phyloP scores from a whole-genome alignment of 176 grass and related monocot species.

The Calamus simplicifolius region DNA sequence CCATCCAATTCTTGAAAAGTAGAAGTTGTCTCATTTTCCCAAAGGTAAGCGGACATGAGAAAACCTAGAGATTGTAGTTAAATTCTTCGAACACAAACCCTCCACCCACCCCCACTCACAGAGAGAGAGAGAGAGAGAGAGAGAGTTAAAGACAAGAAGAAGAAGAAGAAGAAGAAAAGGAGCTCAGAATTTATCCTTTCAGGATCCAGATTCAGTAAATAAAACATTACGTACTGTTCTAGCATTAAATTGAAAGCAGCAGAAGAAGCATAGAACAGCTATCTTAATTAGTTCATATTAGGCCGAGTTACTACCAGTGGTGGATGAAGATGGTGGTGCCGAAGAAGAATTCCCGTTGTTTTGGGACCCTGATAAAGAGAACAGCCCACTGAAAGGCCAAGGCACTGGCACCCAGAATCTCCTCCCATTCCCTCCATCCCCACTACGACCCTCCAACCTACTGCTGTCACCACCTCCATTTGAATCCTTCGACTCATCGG shows the following conservation, averaged over 20 bases:
- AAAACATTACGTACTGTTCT: background rate
- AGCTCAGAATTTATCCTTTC: background rate
- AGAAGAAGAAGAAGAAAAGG: background rate
- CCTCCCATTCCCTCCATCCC: constrained; percentile 13
- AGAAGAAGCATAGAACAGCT: background rate
- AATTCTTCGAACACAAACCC: too few relatives aligned
- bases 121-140: too few relatives aligned
- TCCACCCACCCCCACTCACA: too few relatives aligned
- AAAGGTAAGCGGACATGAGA: too few relatives aligned
- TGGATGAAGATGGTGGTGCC: background rate
- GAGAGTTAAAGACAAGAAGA: too few relatives aligned
- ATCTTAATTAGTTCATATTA: constrained; percentile 16
- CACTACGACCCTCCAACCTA: constrained; percentile 13
- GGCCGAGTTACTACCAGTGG: background rate
- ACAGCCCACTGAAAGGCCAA: constrained; percentile 13
- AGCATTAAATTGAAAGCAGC: background rate
- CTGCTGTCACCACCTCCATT: constrained; percentile 14
- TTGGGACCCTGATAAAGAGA: constrained; percentile 3
- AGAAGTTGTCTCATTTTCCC: too few relatives aligned
- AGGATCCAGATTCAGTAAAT: constrained; percentile 2
- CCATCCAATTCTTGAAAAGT: too few relatives aligned
- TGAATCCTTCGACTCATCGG: constrained; percentile 33
- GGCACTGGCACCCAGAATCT: background rate
- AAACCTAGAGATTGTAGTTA: too few relatives aligned
- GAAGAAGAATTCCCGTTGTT: background rate